Base-by-base conservation (phyloP, 2,329 filamentous ascomycete genomes). In the Cercospora sp. region DNA sequence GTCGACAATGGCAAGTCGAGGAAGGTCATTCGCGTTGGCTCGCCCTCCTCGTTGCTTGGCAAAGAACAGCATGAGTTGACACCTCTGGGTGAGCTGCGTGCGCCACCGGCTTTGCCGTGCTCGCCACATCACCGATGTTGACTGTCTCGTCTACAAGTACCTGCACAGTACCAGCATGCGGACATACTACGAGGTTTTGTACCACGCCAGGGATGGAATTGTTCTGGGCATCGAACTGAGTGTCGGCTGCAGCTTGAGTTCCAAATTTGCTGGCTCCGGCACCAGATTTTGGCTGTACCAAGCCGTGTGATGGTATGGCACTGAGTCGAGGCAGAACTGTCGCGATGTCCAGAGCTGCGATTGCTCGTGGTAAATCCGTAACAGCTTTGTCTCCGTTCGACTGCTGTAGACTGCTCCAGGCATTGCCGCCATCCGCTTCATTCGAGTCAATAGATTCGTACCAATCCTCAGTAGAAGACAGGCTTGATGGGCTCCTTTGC, bases 341-440 rank as follows among this genome's bases (percentile, higher is more conserved):
- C 70, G 94, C 91, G 24, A 93, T 85, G 78, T 96, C 92, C 55
- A 95, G 81, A 71, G 91, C 87, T 12, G 89, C 88, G 63, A 96
- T 83, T 73, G 92, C 90, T 66, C 87, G 84, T 0, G 92, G 91
- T n/a, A 95, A 81, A 49, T 73, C 70, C 10, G 63, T 57, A 16
- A 73, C 34, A 43, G 26, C 59, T n/a, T 63, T n/a, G 6, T 21
- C 55, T 59, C 55, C 16, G 10, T 26, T 59, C 30, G 55, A 34
- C 30, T 59, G 16, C 32, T 58, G 37, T 21, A 28, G 24, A 13
- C 45, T 32, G 65, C 66, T 49, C 32, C 30, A 53, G n/a, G 58
- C 40, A 45, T 58, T 26, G 21, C 55, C n/a, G 43, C 55, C 32
- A 77, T 92, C 85, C 1, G 83, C 59, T 16, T 72, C 62, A 21